Base-by-base conservation (phyloP, 1,284 basidiomycete genomes). In the Naganishia sp. region DNA sequence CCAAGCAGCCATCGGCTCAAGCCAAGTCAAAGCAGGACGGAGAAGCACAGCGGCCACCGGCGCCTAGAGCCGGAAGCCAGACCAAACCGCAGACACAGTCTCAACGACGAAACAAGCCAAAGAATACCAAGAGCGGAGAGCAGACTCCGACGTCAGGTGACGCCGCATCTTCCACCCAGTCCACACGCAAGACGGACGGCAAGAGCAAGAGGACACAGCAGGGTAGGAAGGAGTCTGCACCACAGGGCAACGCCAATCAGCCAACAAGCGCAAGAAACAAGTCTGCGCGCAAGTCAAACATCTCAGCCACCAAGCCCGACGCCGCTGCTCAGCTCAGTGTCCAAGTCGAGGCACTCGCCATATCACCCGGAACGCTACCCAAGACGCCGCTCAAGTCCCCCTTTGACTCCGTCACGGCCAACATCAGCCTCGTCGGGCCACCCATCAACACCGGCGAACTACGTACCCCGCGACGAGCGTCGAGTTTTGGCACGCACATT, bases 401-500 rank as follows among this genome's bases (percentile, higher is more conserved):
- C 17, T 28, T 47, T 18, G 58, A 61, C 10, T 50, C 47, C 11
- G 39, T 42, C 58, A 42, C 35, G 35, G 17, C 47, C 35, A 42
- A 42, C 25, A 61, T 61, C 32, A 61, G 58, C 41, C 47, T 61
- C 6, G 42, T 61, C 6, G 58, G 58, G 21, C 52, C 52, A n/a
- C 39, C 58, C 41, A 28, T 28, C 28, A 50, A 61, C 31, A 51
- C 32, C 23, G 47, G 47, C n/a, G 58, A 61, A 51, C 47, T 50
- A 3, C 58, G 58, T 18, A 61, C 58, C 17, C 58, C 58, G 15
- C 58, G 58, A 21, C 45, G 58, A 18, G 58, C 58, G 17, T 61
- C 58, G n/a, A 61, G 58, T 31, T 61, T 61, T 28, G 58, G 58
- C 23, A 61, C 58, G 18, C 47, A 49, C 39, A 61, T 61, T 25